These are phyloP conservation scores for Aspergillus conjunctus DNA, from an alignment of 495 filamentous ascomycete species.

Conservation along the genomic window DNA sequence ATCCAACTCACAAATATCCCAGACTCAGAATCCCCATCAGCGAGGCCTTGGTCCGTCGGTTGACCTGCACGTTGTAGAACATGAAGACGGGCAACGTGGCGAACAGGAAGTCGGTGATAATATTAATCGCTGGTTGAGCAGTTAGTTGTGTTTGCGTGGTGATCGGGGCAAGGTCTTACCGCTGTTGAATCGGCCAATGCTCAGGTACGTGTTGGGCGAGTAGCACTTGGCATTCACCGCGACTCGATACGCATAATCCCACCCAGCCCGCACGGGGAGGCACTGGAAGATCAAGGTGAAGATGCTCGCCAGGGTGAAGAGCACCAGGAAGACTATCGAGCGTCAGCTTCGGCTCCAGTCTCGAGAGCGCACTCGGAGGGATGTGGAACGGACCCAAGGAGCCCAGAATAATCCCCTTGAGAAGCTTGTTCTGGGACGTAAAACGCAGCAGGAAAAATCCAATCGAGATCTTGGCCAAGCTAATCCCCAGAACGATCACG, in stretches of 20 bases:
- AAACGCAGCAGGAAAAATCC: slow-evolving; percentile 50
- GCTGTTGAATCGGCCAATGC: slow-evolving; percentile 26
- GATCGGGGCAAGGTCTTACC: slow-evolving; percentile 4
- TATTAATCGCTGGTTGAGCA: slow-evolving; percentile 39
- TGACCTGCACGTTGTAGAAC: slow-evolving; percentile 35
- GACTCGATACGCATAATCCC: slow-evolving; percentile 15
- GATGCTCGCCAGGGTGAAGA: slow-evolving; percentile 25
- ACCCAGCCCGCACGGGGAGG: slow-evolving; percentile 22
- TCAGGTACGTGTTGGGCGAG: slow-evolving; percentile 11
- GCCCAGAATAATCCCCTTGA: slow-evolving; percentile 38
- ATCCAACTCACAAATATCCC: slow-evolving; percentile 50
- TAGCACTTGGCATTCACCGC: slow-evolving; percentile 20
- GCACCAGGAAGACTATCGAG: slow-evolving; percentile 19
- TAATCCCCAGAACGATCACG: slow-evolving; percentile 35
- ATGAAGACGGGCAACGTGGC: slow-evolving; percentile 47
- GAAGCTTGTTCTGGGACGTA: slow-evolving; percentile 30
- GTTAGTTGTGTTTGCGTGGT: slow-evolving; percentile 3
- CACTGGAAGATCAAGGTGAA: slow-evolving; percentile 26
- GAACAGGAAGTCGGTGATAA: slow-evolving; percentile 46
- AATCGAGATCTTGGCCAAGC: slow-evolving; percentile 49
- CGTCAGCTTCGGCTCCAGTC: slow-evolving; percentile 31
- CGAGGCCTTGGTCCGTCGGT: slow-evolving; percentile 40
- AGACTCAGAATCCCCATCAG: slow-evolving; percentile 45
- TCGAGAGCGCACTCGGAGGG: no score
- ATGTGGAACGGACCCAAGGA: slow-evolving; percentile 29